A percentile compares a stretch with the other conserved stretches of the same genome.
phyloP scores from a whole-genome alignment of 1,139 yeast genomes.

The Magnusiomyces starmeri region DNA sequence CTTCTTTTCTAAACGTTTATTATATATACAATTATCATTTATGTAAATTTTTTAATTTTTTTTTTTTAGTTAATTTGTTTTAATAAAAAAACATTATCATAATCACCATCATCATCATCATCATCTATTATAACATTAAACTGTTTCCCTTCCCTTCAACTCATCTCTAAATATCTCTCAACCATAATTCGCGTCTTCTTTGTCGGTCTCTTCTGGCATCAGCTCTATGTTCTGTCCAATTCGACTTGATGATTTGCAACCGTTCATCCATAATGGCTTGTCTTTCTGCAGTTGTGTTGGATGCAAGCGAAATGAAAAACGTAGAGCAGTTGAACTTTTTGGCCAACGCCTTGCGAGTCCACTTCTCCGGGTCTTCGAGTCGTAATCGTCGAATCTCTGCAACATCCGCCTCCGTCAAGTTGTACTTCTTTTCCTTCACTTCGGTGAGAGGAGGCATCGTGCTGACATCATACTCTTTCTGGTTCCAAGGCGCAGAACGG shows the following conservation, averaged over 20 bases:
- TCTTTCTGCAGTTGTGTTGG: constrained; percentile 39
- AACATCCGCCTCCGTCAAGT: constrained; percentile 54
- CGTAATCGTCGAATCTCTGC: constrained; percentile 57
- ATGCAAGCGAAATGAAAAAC: constrained; percentile 47
- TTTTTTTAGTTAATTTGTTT: neutral
- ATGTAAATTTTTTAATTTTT: too few relatives aligned
- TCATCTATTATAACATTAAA: neutral
- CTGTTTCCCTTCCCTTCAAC: neutral
- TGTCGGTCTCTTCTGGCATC: constrained; percentile 47
- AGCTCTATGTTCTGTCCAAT: constrained; percentile 44
- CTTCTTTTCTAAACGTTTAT: neutral
- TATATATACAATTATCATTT: neutral
- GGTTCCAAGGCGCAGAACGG: constrained; percentile 29
- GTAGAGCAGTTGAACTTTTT: constrained; percentile 52
- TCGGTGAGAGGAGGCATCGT: constrained; percentile 35
- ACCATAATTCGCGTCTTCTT: constrained; percentile 56
- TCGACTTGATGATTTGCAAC: constrained; percentile 38
- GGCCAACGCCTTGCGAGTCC: constrained; percentile 66
- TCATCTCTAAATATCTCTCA: constrained; percentile 45
- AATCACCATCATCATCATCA: too few relatives aligned
- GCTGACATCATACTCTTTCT: constrained; percentile 23
- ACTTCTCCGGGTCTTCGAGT: constrained; percentile 49
- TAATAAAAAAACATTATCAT: neutral
- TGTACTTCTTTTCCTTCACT: constrained; percentile 46
- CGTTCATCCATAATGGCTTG: constrained; percentile 40